Evolutionary conservation across 2,329 filamentous ascomycete species (phyloP).

Genomic region (Talaromyces sp.): DNA sequence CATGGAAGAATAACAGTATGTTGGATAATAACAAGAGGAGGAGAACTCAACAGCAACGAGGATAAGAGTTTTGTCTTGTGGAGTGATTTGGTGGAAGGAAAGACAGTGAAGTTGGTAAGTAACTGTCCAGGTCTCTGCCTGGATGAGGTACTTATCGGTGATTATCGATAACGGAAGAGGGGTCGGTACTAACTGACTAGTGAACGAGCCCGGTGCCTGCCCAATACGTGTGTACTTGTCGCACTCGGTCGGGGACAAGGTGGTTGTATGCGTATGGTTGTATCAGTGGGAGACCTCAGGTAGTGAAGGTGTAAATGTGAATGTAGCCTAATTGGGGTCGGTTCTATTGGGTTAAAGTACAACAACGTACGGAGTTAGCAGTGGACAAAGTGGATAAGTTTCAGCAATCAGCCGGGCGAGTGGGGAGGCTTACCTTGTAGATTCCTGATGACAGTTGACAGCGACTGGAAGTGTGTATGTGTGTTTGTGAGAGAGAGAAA

Average conservation of each 20-base stretch:
- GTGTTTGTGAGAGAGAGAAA: no score
- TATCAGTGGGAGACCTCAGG: not conserved
- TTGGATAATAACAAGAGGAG: not conserved
- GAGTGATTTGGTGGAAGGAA: not conserved
- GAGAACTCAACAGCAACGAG: not conserved
- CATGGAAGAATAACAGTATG: not conserved
- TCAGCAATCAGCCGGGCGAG: conserved; percentile 16
- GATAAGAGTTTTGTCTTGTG: not conserved
- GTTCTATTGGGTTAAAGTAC: not conserved
- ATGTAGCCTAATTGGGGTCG: not conserved
- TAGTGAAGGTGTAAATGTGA: not conserved
- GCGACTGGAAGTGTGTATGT: not conserved
- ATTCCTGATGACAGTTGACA: not conserved
- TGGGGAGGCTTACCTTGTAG: conserved; percentile 1
- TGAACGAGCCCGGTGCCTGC: conserved; percentile 9
- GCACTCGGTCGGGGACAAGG: not conserved
- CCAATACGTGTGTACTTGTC: conserved; percentile 6
- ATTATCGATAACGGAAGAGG: conserved; percentile 13
- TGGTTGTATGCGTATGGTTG: no score
- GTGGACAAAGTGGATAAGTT: conserved; percentile 1
- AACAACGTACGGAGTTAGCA: not conserved
- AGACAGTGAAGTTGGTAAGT: not conserved
- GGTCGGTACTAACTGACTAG: conserved; percentile 10
- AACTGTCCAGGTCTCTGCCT: conserved; percentile 3
- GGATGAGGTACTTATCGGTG: not conserved